Evolutionary conservation across 2,329 filamentous ascomycete genomes (phyloP).

Genomic region (Hymenoscyphus linearis): DNA sequence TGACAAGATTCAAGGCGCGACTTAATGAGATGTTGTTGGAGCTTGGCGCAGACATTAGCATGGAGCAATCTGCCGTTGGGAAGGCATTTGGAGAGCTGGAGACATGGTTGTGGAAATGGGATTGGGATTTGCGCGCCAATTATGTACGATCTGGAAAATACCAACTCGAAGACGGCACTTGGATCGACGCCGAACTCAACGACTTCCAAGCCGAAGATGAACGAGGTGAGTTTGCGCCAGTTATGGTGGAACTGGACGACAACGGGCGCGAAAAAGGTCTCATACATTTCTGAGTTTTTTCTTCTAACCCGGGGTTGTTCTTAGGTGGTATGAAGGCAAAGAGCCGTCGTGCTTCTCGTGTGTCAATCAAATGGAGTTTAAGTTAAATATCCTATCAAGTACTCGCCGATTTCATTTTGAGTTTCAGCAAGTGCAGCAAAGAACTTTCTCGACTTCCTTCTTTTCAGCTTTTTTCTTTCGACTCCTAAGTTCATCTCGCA

Average conservation of each 20-base stretch:
- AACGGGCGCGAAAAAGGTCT: conserved; percentile 31
- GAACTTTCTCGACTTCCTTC: background rate
- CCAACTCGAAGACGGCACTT: conserved; percentile 45
- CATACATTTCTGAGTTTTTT: conserved; percentile 24
- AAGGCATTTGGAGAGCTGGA: conserved; percentile 46
- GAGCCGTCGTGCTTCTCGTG: conserved; percentile 12
- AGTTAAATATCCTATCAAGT: background rate
- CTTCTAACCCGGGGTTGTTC: conserved; percentile 18
- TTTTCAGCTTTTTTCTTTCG: conserved; percentile 11
- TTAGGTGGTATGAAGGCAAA: conserved; percentile 17
- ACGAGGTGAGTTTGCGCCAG: conserved; percentile 32
- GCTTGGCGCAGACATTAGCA: conserved; percentile 32
- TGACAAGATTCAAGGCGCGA: conserved; percentile 50
- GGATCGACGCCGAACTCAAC: conserved; percentile 42
- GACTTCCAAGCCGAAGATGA: conserved; percentile 50
- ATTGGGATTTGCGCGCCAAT: conserved; percentile 51
- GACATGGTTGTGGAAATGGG: conserved; percentile 41
- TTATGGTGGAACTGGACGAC: conserved; percentile 31
- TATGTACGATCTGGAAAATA: conserved; percentile 44
- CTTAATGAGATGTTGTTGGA: conserved; percentile 43
- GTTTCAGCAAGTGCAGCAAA: conserved; percentile 2
- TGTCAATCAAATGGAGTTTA: conserved; percentile 15
- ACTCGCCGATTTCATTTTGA: background rate
- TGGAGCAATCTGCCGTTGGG: conserved; percentile 41
- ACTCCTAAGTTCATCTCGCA: conserved; percentile 12